Conservation (phyloP, 2,329 filamentous ascomycete species). For the Apiospora rasikravindrae region DNA sequence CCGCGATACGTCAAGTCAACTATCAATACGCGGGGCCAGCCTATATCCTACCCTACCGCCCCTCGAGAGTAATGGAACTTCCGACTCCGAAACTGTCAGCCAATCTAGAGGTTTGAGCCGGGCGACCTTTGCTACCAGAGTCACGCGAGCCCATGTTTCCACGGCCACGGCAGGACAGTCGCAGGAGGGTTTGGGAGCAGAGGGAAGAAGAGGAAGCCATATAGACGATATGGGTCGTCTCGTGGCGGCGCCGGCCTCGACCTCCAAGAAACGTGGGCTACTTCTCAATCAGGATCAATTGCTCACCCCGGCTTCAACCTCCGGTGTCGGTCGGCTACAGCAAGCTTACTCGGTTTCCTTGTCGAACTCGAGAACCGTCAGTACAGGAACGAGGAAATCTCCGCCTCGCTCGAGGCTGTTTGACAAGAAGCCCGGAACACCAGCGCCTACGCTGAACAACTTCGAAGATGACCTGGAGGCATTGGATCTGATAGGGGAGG, state of each 20-base stretch:
- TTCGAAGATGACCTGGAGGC: slow-evolving; percentile 36
- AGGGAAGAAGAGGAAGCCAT: slow-evolving; percentile 28
- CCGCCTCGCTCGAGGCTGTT: slow-evolving; percentile 28
- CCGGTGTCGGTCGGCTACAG: slow-evolving; percentile 38
- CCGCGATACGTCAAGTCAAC: slow-evolving; percentile 32
- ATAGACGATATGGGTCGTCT: slow-evolving; percentile 50
- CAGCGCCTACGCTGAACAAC: slow-evolving; percentile 35
- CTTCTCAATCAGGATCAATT: slow-evolving; percentile 48
- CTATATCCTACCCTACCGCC: slow-evolving; percentile 22
- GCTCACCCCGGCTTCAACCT: slow-evolving; percentile 47
- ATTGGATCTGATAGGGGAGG: slow-evolving; percentile 41
- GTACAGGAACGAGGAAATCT: slow-evolving; percentile 31
- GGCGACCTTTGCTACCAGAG: slow-evolving; percentile 23
- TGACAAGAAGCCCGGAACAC: slow-evolving; percentile 31
- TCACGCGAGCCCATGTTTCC: slow-evolving; percentile 32
- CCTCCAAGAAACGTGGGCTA: slow-evolving; percentile 51
- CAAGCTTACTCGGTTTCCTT: slow-evolving; percentile 44
- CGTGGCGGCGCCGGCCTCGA: slow-evolving; percentile 49
- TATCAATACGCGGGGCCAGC: slow-evolving; percentile 30
- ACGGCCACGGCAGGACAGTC: slow-evolving; percentile 27
- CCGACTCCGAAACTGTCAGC: neutral
- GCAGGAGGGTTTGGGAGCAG: slow-evolving; percentile 27
- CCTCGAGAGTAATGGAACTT: neutral
- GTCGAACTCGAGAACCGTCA: slow-evolving; percentile 27
- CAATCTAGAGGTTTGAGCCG: slow-evolving; percentile 24